Evolutionary conservation across 768 basidiomycete species (phyloP).

Genomic region (Trametes villosa): DNA sequence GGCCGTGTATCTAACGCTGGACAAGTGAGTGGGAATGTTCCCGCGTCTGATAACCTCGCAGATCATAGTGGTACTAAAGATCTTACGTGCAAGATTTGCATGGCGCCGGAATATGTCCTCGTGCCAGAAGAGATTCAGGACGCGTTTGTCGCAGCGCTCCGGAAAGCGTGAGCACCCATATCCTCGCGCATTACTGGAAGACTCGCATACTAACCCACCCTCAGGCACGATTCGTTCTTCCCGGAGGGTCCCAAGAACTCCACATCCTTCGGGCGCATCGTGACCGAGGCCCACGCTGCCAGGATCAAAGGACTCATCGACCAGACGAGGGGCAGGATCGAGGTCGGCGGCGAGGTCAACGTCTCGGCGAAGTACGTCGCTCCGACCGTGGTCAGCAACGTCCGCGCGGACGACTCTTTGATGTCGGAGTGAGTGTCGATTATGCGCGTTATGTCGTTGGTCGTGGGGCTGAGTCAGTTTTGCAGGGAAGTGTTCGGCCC

Average conservation of each 20-base stretch:
- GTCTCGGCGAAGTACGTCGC: constrained; percentile 60
- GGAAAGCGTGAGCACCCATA: constrained; percentile 40
- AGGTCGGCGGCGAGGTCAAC: constrained; percentile 63
- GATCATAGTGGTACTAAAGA: too few relatives aligned
- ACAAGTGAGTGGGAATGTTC: too few relatives aligned
- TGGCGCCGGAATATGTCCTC: constrained; percentile 59
- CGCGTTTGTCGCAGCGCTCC: constrained; percentile 41
- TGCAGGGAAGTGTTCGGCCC: constrained; percentile 82
- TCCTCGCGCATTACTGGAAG: neutral
- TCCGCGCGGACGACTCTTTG: constrained; percentile 63
- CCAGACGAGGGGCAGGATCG: constrained; percentile 64
- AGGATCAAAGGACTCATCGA: constrained; percentile 63
- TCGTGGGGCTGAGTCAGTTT: neutral
- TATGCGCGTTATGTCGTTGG: neutral
- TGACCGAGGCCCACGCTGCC: constrained; percentile 53
- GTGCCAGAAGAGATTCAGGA: constrained; percentile 44
- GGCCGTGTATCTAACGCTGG: constrained; percentile 75
- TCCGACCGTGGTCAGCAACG: constrained; percentile 69
- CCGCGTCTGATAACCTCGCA: too few relatives aligned
- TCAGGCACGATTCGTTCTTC: constrained; percentile 50
- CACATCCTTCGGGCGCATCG: constrained; percentile 51
- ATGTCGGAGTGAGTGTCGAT: constrained; percentile 65
- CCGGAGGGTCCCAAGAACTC: constrained; percentile 43
- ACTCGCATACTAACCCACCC: neutral
- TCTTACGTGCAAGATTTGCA: too few relatives aligned